Evolutionary conservation across 306 rosid genomes (phyloP), one percentile per base, ranked within the genome.

Genomic region (Cucurbita pepo): DNA sequence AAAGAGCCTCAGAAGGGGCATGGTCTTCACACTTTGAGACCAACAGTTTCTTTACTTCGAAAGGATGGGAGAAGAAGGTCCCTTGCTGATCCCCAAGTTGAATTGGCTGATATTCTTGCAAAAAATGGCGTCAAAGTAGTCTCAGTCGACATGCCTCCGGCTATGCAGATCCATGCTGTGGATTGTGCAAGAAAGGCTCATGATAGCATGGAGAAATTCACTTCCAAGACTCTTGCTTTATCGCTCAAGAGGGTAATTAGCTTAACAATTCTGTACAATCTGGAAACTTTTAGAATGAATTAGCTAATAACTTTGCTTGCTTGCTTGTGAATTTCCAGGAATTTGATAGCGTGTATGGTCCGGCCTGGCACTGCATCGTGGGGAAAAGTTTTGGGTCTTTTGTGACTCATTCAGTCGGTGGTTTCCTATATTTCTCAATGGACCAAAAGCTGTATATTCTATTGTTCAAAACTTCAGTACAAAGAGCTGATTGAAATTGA

Each of bases 341-440:
- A 81, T 94, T 94, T 84, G 99, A 94, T 79, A 91, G 87, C 79
- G 88, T 81, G 9, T 94, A 94, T 80, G 99, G 99, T 58, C 99
- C 99, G 52, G 99, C 97, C 50, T 94, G 99, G 99, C 99, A 94
- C 77, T 89, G 99, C 74, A 91, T 94, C 62, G 97, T 94, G 57
- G 99, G 99, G 82, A 85, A 85, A 69, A 86, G 97, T 80, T 94
- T 94, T 86, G 99, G 99, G 64, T 94, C 99, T 22, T 94, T 87
- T 82, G 99, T 94, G 66, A 94, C 99, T 3, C 97, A 94, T 84
- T 91, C 97, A 1, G 92, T 85, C 40, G 96, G 97, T 57, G 96
- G 97, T 16, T 94, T 94, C 77, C 83, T 94, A 73, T 94, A 94
- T 83, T 91, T 94, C 82, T 87, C 99, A 45, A 78, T 91, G 92